A percentile compares a stretch with the other conserved stretches of the same genome.
These are phyloP conservation scores for Ophiocytium majus DNA, from an alignment of 352 stramenopile genomes.

Conservation along the genomic window DNA sequence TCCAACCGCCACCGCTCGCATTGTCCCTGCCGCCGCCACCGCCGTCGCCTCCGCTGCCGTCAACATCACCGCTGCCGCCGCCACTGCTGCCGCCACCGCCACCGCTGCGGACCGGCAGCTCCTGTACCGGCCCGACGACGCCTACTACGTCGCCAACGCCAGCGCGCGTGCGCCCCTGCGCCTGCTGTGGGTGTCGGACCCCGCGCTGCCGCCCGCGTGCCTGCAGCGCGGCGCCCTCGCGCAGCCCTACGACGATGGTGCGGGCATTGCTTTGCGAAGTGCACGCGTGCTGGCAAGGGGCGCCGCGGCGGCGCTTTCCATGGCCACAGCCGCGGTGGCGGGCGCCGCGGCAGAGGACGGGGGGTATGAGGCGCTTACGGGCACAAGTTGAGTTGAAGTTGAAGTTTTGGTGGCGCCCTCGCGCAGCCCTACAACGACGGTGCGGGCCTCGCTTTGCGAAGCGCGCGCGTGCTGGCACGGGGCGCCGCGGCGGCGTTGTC, in stretches of 20 bases:
- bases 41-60: too few species aligned
- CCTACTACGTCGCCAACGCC: neutral
- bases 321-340: too few species aligned
- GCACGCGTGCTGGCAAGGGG: neutral
- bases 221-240: neutral
- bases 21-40: too few species aligned
- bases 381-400: too few species aligned
- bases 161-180: neutral
- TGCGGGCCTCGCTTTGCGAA: neutral
- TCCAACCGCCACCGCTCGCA: too few species aligned
- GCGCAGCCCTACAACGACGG: neutral
- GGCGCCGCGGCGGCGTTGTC: neutral
- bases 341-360: too few species aligned
- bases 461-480: neutral
- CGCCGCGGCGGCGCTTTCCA: neutral
- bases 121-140: neutral
- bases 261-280: neutral
- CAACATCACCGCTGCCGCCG: too few species aligned
- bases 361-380: too few species aligned
- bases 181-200: neutral
- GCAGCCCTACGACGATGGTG: neutral
- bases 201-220: neutral
- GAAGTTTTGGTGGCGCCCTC: neutral
- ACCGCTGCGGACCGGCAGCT: too few species aligned
- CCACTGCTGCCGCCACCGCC: too few species aligned